Evolutionary conservation across 345 rosid genomes (phyloP), one percentile per base, ranked within the genome.

Genomic region (Hibiscus mutabilis): DNA sequence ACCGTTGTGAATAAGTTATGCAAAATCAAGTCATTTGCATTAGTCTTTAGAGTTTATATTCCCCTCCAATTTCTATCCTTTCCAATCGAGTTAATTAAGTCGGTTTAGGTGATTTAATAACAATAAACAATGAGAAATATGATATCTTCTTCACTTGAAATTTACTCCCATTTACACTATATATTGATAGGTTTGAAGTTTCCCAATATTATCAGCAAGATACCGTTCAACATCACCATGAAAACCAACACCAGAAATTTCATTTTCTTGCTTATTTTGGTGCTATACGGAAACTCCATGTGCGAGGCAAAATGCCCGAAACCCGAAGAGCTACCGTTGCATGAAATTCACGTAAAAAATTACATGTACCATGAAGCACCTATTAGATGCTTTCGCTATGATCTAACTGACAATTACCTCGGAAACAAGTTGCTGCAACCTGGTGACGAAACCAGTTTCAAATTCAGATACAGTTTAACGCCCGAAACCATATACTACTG

Each of bases 401-500:
- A 44, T 46, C 16, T 44, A 44, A 65, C 55, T 0, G 21, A 6
- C 19, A 65, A 65, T 14, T 65, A 65, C 16, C 53, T 42, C 1
- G 69, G 68, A 6, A 65, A 44, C 69, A 44, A 15, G 55, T 44
- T 9, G 35, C 19, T 65, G 29, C 22, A 64, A 6, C 31, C 31
- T 40, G 29, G 31, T 64, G 10, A 64, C 21, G 29, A 40, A 19
- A 64, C 52, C 52, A 40, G 29, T n/a, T 40, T 64, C 51, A 2
- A 0, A 0, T 64, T 40, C 68, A 64, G 52, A 24, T 19, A 42
- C 52, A 13, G 5, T 64, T 64, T 63, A 44, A 19, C 3, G 16
- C 68, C 68, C 3, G 52, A 40, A 40, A 63, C 69, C 11, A 44
- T 22, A 6, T 65, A 65, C 53, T 40, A 64, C 35, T 65, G 69